Percentiles rank a stretch among this genome's conserved stretches.
Conservation (phyloP, 352 stramenopile genomes). For the Phytophthora niederhauseri region DNA sequence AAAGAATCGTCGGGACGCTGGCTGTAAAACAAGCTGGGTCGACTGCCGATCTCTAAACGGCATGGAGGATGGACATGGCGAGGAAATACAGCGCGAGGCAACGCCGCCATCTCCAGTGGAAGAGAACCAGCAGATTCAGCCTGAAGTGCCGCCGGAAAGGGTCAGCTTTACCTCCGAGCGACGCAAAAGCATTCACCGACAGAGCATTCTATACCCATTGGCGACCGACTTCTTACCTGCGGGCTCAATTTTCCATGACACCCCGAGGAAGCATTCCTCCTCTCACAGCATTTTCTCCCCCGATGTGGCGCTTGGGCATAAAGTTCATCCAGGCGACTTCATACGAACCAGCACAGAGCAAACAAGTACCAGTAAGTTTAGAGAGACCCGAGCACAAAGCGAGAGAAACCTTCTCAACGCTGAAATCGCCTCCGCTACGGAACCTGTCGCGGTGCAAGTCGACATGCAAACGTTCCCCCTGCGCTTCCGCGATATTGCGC, state of each 20-base stretch:
- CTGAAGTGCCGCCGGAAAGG: neutral
- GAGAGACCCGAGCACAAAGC: neutral
- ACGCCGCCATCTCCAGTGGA: slow-evolving; percentile 9
- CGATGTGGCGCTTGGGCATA: slow-evolving; percentile 2
- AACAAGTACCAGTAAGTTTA: neutral
- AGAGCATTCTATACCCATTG: slow-evolving; percentile 29
- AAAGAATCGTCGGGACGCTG: slow-evolving; percentile 7
- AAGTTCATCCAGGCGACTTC: slow-evolving; percentile 17
- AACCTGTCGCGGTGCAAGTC: slow-evolving; percentile 25
- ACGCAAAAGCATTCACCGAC: slow-evolving; percentile 21
- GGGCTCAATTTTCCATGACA: slow-evolving; percentile 49
- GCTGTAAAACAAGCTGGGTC: neutral
- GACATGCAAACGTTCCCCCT: slow-evolving; percentile 66
- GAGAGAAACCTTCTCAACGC: slow-evolving; percentile 1
- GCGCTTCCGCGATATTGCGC: slow-evolving; percentile 56
- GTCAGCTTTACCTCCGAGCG: slow-evolving; percentile 1
- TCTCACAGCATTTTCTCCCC: slow-evolving; percentile 8
- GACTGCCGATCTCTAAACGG: neutral
- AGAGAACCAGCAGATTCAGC: neutral
- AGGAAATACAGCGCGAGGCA: slow-evolving; percentile 20
- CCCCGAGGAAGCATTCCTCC: slow-evolving; percentile 13
- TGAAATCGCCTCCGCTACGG: slow-evolving; percentile 1
- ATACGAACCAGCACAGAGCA: neutral
- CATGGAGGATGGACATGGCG: slow-evolving; percentile 16
- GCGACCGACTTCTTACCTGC: slow-evolving; percentile 46